Evolutionary conservation across 148 eudicot genomes (phyloP).

Genomic region (Dysphania ambrosioides): DNA sequence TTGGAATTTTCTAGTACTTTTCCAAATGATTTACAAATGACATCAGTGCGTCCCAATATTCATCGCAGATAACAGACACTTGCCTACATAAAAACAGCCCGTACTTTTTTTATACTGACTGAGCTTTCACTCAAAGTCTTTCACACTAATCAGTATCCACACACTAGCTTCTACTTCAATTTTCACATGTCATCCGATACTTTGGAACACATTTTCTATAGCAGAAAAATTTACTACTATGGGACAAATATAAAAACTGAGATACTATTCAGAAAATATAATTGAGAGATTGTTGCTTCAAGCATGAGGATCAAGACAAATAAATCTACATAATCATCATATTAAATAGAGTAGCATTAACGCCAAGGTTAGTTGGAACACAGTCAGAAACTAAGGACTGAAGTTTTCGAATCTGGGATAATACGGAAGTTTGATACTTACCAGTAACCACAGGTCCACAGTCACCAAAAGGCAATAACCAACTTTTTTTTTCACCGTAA

Average conservation of each 20-base stretch:
- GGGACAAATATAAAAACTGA: background rate
- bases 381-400: background rate
- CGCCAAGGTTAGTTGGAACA: slow-evolving; percentile 8
- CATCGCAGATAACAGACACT: background rate
- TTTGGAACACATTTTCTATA: background rate
- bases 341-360: slow-evolving; percentile 12
- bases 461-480: background rate
- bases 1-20: background rate
- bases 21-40: background rate
- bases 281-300: slow-evolving; percentile 15
- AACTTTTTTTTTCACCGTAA: background rate
- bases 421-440: slow-evolving; percentile 10
- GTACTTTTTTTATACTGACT: background rate
- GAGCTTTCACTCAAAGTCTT: slow-evolving; percentile 22
- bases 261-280: background rate
- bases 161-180: slow-evolving; percentile 14
- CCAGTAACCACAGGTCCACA: too few species aligned
- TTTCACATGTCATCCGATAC: slow-evolving; percentile 2
- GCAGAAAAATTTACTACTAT: background rate
- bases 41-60: background rate
- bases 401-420: slow-evolving; percentile 5
- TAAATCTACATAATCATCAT: background rate
- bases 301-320: slow-evolving; percentile 2
- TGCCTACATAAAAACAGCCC: background rate
- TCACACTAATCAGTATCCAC: slow-evolving; percentile 2